Percentiles rank a stretch among this genome's conserved stretches.
Conservation (phyloP, 768 basidiomycete species). For the Tulasnella sp. region DNA sequence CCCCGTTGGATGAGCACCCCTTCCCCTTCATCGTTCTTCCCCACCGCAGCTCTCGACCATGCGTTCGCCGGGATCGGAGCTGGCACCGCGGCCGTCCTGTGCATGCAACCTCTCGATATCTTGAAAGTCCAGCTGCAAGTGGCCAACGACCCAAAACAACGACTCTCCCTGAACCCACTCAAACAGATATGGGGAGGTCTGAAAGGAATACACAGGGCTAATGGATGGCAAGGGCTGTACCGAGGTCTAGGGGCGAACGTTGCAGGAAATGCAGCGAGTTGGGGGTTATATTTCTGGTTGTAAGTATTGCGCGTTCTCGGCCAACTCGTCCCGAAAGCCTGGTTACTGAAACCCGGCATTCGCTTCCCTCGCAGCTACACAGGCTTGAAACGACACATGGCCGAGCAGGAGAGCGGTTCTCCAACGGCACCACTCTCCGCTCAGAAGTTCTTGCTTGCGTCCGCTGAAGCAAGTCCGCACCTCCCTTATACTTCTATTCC, state of each 20-base stretch:
- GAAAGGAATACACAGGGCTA: conserved; percentile 62
- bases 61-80: conserved; percentile 90
- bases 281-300: conserved; percentile 99
- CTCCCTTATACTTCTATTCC: conserved; percentile 32
- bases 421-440: conserved; percentile 66
- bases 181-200: conserved; percentile 74
- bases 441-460: conserved; percentile 76
- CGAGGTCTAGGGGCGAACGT: conserved; percentile 87
- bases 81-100: conserved; percentile 84
- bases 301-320: conserved; percentile 46
- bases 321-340: conserved; percentile 36
- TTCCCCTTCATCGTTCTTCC: conserved; percentile 30
- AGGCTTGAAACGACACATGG: conserved; percentile 80
- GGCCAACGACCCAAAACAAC: conserved; percentile 59
- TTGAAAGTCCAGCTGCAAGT: conserved; percentile 94
- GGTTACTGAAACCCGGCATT: conserved; percentile 54
- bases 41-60: conserved; percentile 57
- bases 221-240: conserved; percentile 85
- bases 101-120: conserved; percentile 96
- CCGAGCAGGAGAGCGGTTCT: conserved; percentile 49
- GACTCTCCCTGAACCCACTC: conserved; percentile 46
- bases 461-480: conserved; percentile 92
- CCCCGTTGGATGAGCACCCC: neutral
- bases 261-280: conserved; percentile 91
- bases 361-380: conserved; percentile 63